Conservation (phyloP, 116 monocot species). For the Dioscorea cayenensis region DNA sequence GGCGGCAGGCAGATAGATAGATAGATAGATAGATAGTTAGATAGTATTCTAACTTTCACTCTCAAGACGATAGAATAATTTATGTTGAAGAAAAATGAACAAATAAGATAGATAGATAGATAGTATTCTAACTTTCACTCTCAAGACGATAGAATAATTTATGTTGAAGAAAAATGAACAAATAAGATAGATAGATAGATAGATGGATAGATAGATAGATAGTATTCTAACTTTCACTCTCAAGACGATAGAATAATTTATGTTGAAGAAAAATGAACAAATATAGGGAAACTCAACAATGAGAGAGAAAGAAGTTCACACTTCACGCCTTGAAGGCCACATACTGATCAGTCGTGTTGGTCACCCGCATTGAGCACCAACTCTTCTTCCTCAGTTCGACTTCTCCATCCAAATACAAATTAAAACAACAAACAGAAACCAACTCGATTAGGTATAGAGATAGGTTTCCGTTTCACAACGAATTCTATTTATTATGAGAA, state of each 20-base stretch:
- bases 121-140: neutral
- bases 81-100: neutral
- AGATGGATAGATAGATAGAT: too few species aligned
- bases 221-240: neutral
- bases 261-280: neutral
- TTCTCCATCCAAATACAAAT: conserved; percentile 4
- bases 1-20: too few species aligned
- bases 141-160: neutral
- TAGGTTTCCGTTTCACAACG: too few species aligned
- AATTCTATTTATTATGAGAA: neutral
- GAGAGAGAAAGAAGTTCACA: conserved; percentile 1
- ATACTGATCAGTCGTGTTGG: conserved; percentile 67
- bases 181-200: too few species aligned
- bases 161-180: neutral
- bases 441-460: too few species aligned
- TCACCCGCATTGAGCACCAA: conserved; percentile 62
- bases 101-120: too few species aligned
- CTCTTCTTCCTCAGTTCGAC: conserved; percentile 63
- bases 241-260: neutral
- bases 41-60: neutral
- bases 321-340: conserved; percentile 71
- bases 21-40: too few species aligned
- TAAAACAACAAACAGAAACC: neutral
- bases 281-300: neutral
- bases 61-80: neutral